These are phyloP conservation scores for Sicyos baderoa DNA, from an alignment of 306 rosid species.

Conservation along the genomic window DNA sequence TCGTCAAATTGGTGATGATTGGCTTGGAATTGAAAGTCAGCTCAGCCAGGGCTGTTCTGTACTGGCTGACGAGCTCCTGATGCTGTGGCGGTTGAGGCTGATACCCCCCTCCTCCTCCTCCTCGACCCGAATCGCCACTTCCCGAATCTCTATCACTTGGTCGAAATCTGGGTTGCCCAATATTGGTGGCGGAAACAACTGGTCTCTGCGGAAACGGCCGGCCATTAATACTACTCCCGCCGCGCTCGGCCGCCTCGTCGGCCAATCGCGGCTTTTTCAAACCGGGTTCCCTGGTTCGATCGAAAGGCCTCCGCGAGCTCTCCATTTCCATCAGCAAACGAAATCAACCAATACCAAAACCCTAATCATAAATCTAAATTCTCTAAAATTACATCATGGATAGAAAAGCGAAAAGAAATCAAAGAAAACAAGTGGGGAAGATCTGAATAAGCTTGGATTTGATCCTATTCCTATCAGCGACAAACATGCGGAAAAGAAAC, in stretches of 20 bases:
- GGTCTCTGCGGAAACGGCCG: conserved; percentile 62
- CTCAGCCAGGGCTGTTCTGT: conserved; percentile 68
- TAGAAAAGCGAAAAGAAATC: background rate
- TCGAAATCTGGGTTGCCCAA: conserved; percentile 42
- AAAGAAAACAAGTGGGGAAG: background rate
- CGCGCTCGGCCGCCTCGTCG: conserved; percentile 50
- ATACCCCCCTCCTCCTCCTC: conserved; percentile 56
- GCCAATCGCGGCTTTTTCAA: conserved; percentile 68
- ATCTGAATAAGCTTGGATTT: background rate
- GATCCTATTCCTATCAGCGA: background rate
- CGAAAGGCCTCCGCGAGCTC: conserved; percentile 69
- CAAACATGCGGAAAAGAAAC: background rate
- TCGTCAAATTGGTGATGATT: conserved; percentile 80
- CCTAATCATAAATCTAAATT: conserved; percentile 44
- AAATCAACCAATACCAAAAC: conserved; percentile 29
- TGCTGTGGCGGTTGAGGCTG: conserved; percentile 56
- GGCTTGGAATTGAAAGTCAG: conserved; percentile 85
- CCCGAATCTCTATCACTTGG: conserved; percentile 43
- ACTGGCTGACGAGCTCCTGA: conserved; percentile 72
- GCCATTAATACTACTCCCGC: conserved; percentile 24
- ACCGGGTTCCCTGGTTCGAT: conserved; percentile 72
- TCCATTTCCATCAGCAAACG: conserved; percentile 56
- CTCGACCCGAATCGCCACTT: conserved; percentile 41
- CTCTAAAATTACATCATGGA: conserved; percentile 17
- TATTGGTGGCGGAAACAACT: conserved; percentile 27